Base-by-base conservation (phyloP, 176 grass and related monocot genomes). In the Bothriochloa decipiens region DNA sequence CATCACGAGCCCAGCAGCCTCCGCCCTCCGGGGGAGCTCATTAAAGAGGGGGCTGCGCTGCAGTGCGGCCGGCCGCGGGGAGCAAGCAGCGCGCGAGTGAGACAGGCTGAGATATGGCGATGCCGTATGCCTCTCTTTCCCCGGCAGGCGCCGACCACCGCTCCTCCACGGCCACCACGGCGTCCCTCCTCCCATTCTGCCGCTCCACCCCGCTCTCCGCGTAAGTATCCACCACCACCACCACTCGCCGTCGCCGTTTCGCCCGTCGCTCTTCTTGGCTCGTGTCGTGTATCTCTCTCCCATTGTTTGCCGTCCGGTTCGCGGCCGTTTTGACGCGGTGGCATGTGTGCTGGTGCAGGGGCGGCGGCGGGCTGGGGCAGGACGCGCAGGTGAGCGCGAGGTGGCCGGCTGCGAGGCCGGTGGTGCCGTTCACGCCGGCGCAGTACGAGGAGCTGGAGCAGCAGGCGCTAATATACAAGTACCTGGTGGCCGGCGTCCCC, bases 401-500 rank as follows among this genome's bases (percentile, higher is more conserved):
- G 76, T 86, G 84, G 63, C 63, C 66, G 61, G 45, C 70, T n/a
- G 26, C 70, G 46, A 77, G 67, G 72, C 58, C 86, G 86, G 55
- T 78, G 86, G 33, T 78, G 68, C 74, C 73, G 43, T 97, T 97
- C 95, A 94, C 95, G 41, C 52, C 81, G 82, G 87, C 90, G 75
- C 95, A 97, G 87, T 91, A 83, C 88, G 69, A 89, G 83, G 95
- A 97, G 86, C 90, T 97, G 68, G 87, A 92, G 88, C 87, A 91
- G 58, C 95, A 97, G 85, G 92, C 86, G 40, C 90, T 91, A 32
- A 92, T 97, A 32, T 94, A 91, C 86, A 94, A 97, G 95, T 86
- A 97, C 85, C 83, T 97, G 46, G 85, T 88, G 6, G 87, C 87
- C 53, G 95, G 95, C 40, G 92, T 89, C 50, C 86, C 92, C 82